These are phyloP conservation scores for Grigorovia humatica DNA, from an alignment of 805 yeast species.

Conservation along the genomic window DNA sequence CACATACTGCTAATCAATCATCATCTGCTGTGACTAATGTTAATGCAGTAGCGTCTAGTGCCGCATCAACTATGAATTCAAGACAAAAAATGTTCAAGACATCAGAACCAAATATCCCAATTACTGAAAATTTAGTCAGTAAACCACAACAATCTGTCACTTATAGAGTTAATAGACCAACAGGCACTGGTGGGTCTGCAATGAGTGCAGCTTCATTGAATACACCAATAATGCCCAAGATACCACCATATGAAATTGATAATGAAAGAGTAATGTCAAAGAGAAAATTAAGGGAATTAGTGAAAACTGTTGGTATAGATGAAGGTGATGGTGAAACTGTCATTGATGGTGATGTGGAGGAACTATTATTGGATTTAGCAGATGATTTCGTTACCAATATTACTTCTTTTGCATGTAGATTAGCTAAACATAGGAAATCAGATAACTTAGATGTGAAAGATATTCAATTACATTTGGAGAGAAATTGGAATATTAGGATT, in stretches of 20 bases:
- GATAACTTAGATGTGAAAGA: constrained; percentile 83
- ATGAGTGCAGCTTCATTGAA: constrained; percentile 58
- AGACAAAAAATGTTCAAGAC: constrained; percentile 28
- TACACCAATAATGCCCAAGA: constrained; percentile 61
- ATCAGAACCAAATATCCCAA: constrained; percentile 53
- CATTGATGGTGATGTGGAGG: constrained; percentile 95
- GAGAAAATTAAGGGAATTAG: constrained; percentile 80
- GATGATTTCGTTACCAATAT: constrained; percentile 91
- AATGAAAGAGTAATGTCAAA: constrained; percentile 79
- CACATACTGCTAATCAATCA: constrained; percentile 7
- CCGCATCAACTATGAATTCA: constrained; percentile 18
- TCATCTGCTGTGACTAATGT: constrained; percentile 36
- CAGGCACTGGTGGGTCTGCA: constrained; percentile 76
- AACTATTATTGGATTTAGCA: constrained; percentile 78
- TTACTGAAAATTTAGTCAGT: constrained; percentile 59
- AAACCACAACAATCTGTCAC: constrained; percentile 56
- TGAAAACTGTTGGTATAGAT: constrained; percentile 69
- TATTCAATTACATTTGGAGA: constrained; percentile 81
- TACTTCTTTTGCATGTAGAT: constrained; percentile 84
- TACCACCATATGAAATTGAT: constrained; percentile 76
- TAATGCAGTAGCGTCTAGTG: constrained; percentile 42
- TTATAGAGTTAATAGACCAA: constrained; percentile 64
- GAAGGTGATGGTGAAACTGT: constrained; percentile 86
- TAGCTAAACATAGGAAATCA: constrained; percentile 89
- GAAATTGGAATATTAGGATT: constrained; percentile 88